Evolutionary conservation across 257 asterid genomes (phyloP).

Genomic region (Rehmannia glutinosa): DNA sequence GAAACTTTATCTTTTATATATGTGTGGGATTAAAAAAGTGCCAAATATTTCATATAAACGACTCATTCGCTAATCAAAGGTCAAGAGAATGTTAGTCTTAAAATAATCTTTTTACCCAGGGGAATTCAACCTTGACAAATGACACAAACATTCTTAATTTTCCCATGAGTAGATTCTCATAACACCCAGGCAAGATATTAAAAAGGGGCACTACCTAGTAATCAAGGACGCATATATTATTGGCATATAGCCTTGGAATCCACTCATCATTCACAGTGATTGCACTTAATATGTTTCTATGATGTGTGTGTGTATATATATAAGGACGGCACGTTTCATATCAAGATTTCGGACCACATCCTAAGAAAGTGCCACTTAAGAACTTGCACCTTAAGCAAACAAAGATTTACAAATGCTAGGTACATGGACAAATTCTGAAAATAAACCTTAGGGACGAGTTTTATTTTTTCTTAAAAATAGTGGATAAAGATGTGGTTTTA

Average conservation of each 20-base stretch:
- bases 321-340: not conserved
- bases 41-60: not conserved
- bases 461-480: too few relatives aligned
- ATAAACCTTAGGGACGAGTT: too few relatives aligned
- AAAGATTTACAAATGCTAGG: not conserved
- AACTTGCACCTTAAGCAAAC: not conserved
- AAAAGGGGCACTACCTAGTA: too few relatives aligned
- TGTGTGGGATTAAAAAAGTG: not conserved
- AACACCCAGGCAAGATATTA: not conserved
- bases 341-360: constrained; percentile 2
- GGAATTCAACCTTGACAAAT: not conserved
- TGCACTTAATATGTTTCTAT: not conserved
- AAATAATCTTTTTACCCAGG: not conserved
- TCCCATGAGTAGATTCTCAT: constrained; percentile 9
- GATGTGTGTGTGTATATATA: too few relatives aligned
- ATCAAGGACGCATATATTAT: not conserved
- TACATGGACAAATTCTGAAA: too few relatives aligned
- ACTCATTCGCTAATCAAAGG: constrained; percentile 8
- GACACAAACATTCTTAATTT: not conserved
- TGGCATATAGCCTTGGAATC: constrained; percentile 9
- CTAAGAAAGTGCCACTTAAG: not conserved
- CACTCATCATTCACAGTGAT: constrained; percentile 3
- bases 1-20: not conserved
- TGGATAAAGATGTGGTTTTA: too few relatives aligned
- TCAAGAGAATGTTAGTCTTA: not conserved